Base-by-base conservation (phyloP, 2,329 filamentous ascomycete species). In the Neofusicoccum laricinum region DNA sequence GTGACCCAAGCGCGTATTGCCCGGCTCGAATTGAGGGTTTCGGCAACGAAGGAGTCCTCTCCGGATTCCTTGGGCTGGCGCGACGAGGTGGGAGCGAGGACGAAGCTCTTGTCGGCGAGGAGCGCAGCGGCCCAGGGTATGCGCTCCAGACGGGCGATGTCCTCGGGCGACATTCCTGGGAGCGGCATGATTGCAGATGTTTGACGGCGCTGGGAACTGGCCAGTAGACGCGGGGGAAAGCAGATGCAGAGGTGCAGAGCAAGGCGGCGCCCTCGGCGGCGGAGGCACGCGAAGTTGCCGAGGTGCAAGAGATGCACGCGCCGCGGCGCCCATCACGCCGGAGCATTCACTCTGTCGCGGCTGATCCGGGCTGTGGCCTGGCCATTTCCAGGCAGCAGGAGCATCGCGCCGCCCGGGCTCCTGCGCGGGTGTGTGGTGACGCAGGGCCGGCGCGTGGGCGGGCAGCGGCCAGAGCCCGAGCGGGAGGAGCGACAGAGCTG, bases 31-130 rank as follows among this genome's bases (percentile, higher is more conserved):
- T 82, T 80, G 53, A 89, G 77, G 0, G 84, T 86, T 41, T 80
- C 77, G 2, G 82, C 80, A 69, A 85, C 78, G 57, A 88, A 79
- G 2, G 79, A 76, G 72, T 88, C 84, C 69, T 85, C 82, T n/a
- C 70, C 72, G 55, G 65, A 67, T 0, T 69, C 43, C 63, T 83
- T 82, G 3, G 73, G 71, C 1, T 46, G 49, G 5, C 82, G 78
- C 25, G 76, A 77, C 21, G 71, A 73, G 6, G 77, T 78, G 8
- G 77, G 74, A 17, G 72, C 72, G n/a, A 78, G 72, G 32, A 77
- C 72, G 65, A 81, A 78, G 19, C 76, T 72, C 0, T 80, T 75
- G 21, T 78, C 74, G 4, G 73, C 68, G 51, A 86, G 75, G 49
- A 83, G 75, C 14, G 71, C 69, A 1, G 76, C 75, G 65, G 80